Conservation (phyloP, 345 rosid species). For the Nasturtium officinale region DNA sequence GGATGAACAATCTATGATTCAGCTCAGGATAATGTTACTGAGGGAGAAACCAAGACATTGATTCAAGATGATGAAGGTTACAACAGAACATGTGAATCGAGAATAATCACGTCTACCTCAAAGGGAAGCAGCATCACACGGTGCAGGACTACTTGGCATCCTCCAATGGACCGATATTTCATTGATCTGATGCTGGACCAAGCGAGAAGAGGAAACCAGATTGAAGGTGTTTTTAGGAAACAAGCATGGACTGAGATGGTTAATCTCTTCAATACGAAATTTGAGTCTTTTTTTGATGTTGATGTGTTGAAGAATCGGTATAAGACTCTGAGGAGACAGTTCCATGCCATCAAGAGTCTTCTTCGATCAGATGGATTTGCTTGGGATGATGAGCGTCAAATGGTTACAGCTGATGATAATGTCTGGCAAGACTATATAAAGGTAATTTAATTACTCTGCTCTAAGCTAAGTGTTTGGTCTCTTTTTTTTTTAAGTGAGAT, state of each 20-base stretch:
- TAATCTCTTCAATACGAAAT: slow-evolving; percentile 66
- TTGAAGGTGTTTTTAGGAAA: slow-evolving; percentile 76
- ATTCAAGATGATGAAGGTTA: slow-evolving; percentile 48
- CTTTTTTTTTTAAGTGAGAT: not conserved
- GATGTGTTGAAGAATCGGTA: slow-evolving; percentile 82
- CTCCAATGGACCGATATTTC: slow-evolving; percentile 84
- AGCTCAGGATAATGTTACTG: slow-evolving; percentile 27
- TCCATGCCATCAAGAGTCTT: slow-evolving; percentile 66
- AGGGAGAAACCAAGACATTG: slow-evolving; percentile 41
- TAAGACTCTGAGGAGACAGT: slow-evolving; percentile 76
- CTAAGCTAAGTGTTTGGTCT: slow-evolving; percentile 5
- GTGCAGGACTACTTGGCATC: slow-evolving; percentile 75
- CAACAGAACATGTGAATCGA: slow-evolving; percentile 39
- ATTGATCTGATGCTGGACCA: slow-evolving; percentile 82
- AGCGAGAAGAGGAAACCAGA: slow-evolving; percentile 66
- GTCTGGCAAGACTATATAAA: slow-evolving; percentile 88
- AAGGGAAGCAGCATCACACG: slow-evolving; percentile 45
- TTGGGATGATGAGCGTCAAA: slow-evolving; percentile 85
- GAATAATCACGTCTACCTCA: slow-evolving; percentile 9
- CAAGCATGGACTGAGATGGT: slow-evolving; percentile 86
- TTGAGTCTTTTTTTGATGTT: slow-evolving; percentile 60
- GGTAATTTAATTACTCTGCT: slow-evolving; percentile 44
- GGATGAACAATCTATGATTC: slow-evolving; percentile 15
- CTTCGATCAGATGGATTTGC: slow-evolving; percentile 70
- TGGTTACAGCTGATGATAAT: slow-evolving; percentile 81